phyloP scores from a whole-genome alignment of 73 alveolate genomes.

The Paramecium sonneborni region DNA sequence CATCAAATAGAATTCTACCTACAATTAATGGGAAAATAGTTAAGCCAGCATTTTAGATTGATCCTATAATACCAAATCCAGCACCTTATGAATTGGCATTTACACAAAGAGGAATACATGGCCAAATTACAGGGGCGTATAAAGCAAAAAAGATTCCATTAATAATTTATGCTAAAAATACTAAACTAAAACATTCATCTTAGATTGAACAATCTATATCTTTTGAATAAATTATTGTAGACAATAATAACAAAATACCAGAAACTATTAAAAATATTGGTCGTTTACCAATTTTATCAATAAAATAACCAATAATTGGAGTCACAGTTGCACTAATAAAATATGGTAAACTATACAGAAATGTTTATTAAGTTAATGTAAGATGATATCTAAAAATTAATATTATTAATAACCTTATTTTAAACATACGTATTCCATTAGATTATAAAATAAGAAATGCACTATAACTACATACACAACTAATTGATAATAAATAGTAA shows the following conservation, averaged over 20 bases:
- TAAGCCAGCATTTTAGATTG: neutral
- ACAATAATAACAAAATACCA: neutral
- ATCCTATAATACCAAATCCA: neutral
- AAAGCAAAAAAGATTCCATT: slow-evolving; percentile 18
- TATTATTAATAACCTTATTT: neutral
- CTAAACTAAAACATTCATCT: neutral
- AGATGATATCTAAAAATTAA: neutral
- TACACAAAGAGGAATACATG: neutral
- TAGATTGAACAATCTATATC: neutral
- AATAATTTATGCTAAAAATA: neutral
- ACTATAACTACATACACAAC: neutral
- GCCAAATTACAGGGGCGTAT: slow-evolving; percentile 15
- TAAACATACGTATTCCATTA: neutral
- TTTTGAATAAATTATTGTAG: neutral
- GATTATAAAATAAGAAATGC: neutral
- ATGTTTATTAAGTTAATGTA: neutral
- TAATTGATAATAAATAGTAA: neutral
- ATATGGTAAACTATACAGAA: neutral
- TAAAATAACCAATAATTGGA: neutral
- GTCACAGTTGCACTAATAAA: slow-evolving; percentile 17
- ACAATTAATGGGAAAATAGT: neutral
- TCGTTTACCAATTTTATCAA: neutral
- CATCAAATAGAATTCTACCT: neutral
- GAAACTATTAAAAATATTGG: neutral
- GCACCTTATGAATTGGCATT: neutral